phyloP scores from a whole-genome alignment of 108 stramenopile genomes.

The Asterionellopsis glacialis region DNA sequence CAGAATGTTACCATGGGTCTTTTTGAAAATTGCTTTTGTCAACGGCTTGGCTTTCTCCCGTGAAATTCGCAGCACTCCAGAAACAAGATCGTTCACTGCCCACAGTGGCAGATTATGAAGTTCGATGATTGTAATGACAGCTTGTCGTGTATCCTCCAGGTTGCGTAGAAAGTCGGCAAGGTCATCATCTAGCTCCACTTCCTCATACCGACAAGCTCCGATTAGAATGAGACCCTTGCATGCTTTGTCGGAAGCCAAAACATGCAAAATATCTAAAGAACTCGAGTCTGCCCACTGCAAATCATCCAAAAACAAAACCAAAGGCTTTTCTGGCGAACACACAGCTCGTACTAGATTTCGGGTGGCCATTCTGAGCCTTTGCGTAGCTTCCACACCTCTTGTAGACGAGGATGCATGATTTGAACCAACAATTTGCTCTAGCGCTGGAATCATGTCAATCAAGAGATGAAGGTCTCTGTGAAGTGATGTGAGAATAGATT shows the following conservation, averaged over 20 bases:
- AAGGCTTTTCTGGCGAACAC: constrained; percentile 2
- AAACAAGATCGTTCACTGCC: constrained; percentile 21
- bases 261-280: constrained; percentile 36
- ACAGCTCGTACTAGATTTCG: constrained; percentile 14
- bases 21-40: constrained; percentile 13
- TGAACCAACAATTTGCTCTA: constrained; percentile 21
- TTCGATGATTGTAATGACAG: constrained; percentile 7
- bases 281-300: constrained; percentile 59
- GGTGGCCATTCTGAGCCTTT: constrained; percentile 21
- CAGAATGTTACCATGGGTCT: constrained; percentile 10
- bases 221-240: constrained; percentile 21
- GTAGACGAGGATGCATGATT: constrained; percentile 4
- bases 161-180: constrained; percentile 12
- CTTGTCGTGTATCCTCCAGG: not conserved
- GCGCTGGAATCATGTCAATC: constrained; percentile 22
- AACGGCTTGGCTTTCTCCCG: constrained; percentile 11
- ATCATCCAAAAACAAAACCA: constrained; percentile 55
- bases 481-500: not conserved
- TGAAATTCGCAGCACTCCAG: constrained; percentile 10
- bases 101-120: constrained; percentile 3
- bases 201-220: constrained; percentile 19
- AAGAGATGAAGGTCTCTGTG: constrained; percentile 2
- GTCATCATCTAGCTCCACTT: constrained; percentile 3
- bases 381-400: not conserved
- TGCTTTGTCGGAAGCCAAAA: constrained; percentile 23